A percentile compares a stretch with the other conserved stretches of the same genome.
Conservation (phyloP, 768 basidiomycete species). For the Leccinum rimulosum region DNA sequence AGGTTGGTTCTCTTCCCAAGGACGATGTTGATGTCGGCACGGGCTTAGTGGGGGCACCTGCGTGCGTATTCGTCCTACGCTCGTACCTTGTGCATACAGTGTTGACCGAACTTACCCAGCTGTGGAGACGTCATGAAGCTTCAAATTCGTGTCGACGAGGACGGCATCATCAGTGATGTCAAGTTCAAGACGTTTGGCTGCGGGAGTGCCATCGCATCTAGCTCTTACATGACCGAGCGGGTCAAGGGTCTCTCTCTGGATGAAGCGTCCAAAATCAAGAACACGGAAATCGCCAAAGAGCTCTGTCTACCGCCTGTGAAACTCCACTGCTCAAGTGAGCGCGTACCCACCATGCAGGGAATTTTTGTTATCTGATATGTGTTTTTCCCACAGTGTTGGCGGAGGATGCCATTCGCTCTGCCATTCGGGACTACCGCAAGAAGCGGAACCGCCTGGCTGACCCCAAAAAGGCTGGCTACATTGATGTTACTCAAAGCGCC, state of each 20-base stretch:
- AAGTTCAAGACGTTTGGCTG: slow-evolving; percentile 99
- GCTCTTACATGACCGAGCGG: slow-evolving; percentile 98
- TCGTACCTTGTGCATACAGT: slow-evolving; percentile 4
- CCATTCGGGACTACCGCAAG: slow-evolving; percentile 91
- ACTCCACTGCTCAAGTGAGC: slow-evolving; percentile 87
- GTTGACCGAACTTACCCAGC: slow-evolving; percentile 40
- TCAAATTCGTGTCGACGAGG: slow-evolving; percentile 94
- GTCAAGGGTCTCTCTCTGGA: slow-evolving; percentile 93
- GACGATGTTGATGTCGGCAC: slow-evolving; percentile 90
- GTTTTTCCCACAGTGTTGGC: slow-evolving; percentile 70
- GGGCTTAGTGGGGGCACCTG: slow-evolving; percentile 96
- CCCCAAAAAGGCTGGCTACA: slow-evolving; percentile 59
- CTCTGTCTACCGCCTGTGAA: slow-evolving; percentile 94
- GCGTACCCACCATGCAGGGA: slow-evolving; percentile 7
- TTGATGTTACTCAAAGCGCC: slow-evolving; percentile 64
- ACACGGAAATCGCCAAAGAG: slow-evolving; percentile 99
- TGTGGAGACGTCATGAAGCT: slow-evolving; percentile 99
- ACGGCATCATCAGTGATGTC: slow-evolving; percentile 95
- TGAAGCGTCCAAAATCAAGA: slow-evolving; percentile 94
- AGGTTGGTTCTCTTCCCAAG: slow-evolving; percentile 98
- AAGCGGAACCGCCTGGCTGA: slow-evolving; percentile 63
- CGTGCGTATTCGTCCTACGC: slow-evolving; percentile 50
- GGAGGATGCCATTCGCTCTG: slow-evolving; percentile 97
- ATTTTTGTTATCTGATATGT: slow-evolving; percentile 22
- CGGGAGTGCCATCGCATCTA: slow-evolving; percentile 96